phyloP scores from a whole-genome alignment of 1,284 basidiomycete species.

The Cystobasidiaceae sp. region DNA sequence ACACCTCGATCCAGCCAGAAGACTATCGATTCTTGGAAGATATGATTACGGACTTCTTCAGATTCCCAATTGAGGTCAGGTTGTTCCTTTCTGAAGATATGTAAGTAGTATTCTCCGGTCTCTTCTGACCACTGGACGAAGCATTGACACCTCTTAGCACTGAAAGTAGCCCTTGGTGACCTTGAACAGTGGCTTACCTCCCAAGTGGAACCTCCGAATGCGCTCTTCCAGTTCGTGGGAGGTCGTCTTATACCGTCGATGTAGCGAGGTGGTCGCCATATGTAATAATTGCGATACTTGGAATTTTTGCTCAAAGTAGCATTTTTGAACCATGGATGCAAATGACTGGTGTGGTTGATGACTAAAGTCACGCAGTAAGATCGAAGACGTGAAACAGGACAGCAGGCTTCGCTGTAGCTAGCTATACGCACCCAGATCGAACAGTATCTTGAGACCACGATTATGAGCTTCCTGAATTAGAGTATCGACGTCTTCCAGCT shows the following conservation, averaged over 20 bases:
- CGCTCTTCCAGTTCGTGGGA: conserved; percentile 65
- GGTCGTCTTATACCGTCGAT: conserved; percentile 43
- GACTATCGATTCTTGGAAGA: conserved; percentile 58
- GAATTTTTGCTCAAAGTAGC: conserved; percentile 58
- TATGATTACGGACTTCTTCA: conserved; percentile 46
- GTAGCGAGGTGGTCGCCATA: conserved; percentile 64
- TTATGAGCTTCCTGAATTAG: conserved; percentile 53
- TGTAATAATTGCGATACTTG: conserved; percentile 67
- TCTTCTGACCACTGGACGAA: conserved; percentile 54
- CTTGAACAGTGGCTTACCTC: background rate
- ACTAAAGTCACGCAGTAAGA: background rate
- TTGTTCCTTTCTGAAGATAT: conserved; percentile 64
- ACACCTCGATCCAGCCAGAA: conserved; percentile 71
- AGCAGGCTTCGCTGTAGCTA: background rate
- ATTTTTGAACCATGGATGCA: conserved; percentile 69
- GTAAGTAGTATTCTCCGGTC: conserved; percentile 68
- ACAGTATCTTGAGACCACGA: conserved; percentile 54
- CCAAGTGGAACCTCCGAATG: background rate
- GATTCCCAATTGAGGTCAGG: conserved; percentile 77
- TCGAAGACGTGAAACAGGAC: background rate
- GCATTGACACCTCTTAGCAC: background rate
- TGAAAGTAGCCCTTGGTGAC: background rate
- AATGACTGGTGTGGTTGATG: conserved; percentile 18
- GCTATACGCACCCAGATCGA: no score
- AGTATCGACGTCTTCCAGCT: background rate